Base-by-base conservation (phyloP, 1,284 basidiomycete species). In the Wallemia ichthyophaga region DNA sequence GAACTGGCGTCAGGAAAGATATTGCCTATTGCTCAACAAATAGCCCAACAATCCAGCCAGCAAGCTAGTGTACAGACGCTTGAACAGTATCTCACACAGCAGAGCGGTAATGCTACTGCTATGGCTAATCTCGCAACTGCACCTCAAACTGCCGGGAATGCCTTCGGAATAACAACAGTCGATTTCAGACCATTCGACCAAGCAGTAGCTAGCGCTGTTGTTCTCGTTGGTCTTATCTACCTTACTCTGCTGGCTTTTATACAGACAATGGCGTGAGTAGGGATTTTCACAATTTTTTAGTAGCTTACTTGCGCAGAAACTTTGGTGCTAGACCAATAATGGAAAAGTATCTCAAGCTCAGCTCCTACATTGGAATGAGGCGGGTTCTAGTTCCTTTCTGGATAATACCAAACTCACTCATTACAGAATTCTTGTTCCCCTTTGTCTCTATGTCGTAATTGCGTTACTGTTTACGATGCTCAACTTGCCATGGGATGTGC, bases 401-500 rank as follows among this genome's bases (percentile, higher is more conserved):
- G 7, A 17, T 17, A 31, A 31, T 31, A 7, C 17, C n/a, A n/a
- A n/a, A 17, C 28, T 31, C 7, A 31, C 28, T 7, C 28, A 31
- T 31, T 31, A 31, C 17, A 31, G 82, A 27, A 63, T 83, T 19
- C 31, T 72, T n/a, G 73, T 75, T n/a, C 76, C 78, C 0, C 64
- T 78, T 15, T 13, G 69, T 48, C 69, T 75, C 1, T 84, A 83
- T 66, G 75, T 81, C 62, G 69, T 76, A 61, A 62, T 85, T 56
- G 76, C 79, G 0, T 76, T 81, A 65, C 65, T 75, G 66, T 84
- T 82, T 66, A 73, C 78, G 3, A 72, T 84, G 61, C 65, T 85
- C 31, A 77, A 74, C 63, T 67, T 79, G 11, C 80, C 80, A 1
- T 85, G 84, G 71, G 73, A 76, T 37, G 73, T 74, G 59, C 61